Percentiles rank a stretch among this genome's conserved stretches.
phyloP scores from a whole-genome alignment of 2,329 filamentous ascomycete genomes.

The Fusarium setosum region DNA sequence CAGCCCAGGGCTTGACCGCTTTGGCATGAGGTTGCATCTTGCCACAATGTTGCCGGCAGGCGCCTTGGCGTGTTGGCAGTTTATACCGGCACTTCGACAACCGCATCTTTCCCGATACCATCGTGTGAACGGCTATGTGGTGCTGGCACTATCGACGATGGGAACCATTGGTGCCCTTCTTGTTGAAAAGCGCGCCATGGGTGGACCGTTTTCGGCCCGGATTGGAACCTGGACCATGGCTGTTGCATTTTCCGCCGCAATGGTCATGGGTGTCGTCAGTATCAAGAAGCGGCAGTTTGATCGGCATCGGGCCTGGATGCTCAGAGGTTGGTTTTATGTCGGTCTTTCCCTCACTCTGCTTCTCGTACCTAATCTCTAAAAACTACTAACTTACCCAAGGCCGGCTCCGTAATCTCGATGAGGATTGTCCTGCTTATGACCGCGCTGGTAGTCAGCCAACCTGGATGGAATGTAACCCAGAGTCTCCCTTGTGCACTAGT shows the following conservation, averaged over 20 bases:
- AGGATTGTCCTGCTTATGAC: constrained; percentile 2
- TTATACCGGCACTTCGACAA: constrained; percentile 5
- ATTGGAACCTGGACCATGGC: neutral
- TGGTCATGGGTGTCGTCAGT: neutral
- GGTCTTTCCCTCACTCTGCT: neutral
- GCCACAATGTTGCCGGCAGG: constrained; percentile 12
- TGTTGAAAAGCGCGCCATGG: constrained; percentile 14
- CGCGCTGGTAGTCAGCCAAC: constrained; percentile 1
- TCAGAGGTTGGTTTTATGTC: constrained; percentile 20
- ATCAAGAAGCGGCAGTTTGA: neutral
- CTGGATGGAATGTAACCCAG: neutral
- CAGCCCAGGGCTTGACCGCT: constrained; percentile 6
- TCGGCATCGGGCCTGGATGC: constrained; percentile 20
- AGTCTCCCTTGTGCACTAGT: constrained; percentile 9
- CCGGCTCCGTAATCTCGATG: constrained; percentile 21
- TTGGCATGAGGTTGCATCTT: constrained; percentile 7
- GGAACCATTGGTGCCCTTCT: constrained; percentile 8
- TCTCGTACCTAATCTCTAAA: rapidly evolving
- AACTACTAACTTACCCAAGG: neutral
- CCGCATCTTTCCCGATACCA: neutral
- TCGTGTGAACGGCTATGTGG: constrained; percentile 5
- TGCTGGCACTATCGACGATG: neutral
- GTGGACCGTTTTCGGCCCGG: neutral
- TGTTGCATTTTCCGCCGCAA: neutral
- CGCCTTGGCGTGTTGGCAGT: constrained; percentile 16